These are phyloP conservation scores for Leishmania tropica DNA, from an alignment of 208 protist species.

Conservation along the genomic window DNA sequence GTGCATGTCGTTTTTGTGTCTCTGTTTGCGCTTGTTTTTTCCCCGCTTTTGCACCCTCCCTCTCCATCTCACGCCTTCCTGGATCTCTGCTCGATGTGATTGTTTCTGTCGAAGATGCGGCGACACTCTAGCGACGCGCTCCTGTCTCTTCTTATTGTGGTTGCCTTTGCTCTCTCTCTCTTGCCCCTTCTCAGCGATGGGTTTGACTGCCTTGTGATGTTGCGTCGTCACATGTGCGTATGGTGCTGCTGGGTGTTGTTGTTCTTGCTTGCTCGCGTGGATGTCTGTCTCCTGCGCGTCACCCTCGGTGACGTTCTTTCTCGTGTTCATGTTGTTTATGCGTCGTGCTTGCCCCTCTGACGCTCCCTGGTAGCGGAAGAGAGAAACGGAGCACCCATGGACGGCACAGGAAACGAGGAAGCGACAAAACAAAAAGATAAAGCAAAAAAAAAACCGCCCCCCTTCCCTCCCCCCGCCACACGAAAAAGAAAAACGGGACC, in stretches of 20 bases:
- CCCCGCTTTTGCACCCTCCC: neutral
- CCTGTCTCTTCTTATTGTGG: neutral
- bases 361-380: conserved; percentile 3
- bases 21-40: neutral
- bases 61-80: neutral
- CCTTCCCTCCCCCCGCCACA: no score
- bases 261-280: neutral
- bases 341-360: neutral
- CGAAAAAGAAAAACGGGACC: neutral
- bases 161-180: neutral
- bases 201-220: neutral
- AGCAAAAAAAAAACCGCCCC: neutral
- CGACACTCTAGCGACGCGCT: neutral
- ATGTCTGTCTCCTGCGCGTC: no score
- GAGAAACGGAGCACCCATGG: neutral
- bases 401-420: neutral
- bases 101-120: neutral
- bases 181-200: neutral
- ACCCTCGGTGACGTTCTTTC: no score
- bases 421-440: neutral
- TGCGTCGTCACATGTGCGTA: neutral
- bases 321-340: neutral
- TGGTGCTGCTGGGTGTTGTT: neutral
- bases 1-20: neutral
- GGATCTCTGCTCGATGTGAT: neutral